Base-by-base conservation (phyloP, 2,329 filamentous ascomycete genomes). In the Aspergillus awamori region DNA sequence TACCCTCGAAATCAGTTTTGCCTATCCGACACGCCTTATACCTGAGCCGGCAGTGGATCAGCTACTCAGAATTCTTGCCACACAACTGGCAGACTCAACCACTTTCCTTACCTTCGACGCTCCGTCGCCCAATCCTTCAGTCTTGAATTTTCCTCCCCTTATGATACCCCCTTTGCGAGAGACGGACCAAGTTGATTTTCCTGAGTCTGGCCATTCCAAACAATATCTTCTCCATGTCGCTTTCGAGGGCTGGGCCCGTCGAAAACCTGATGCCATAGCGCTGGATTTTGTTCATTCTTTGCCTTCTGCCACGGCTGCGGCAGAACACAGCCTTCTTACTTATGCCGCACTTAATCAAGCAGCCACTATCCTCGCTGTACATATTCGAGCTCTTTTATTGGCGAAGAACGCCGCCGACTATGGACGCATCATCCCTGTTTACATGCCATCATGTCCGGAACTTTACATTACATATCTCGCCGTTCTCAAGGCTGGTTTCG, bases 401-500 rank as follows among this genome's bases (percentile, higher is more conserved):
- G 30, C 13, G 8, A 36, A 41, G 10, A 39, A 45, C 13, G 30
- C 26, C 4, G 8, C 47, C 4, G 59, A 61, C 10, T 22, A 59
- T 51, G 59, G 62, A n/a, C 63, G 60, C 8, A 68, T 73, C 30
- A 67, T 73, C 53, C 70, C 70, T 11, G 69, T 73, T 30, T 65
- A 71, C 49, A 71, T 73, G 68, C 51, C 69, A 36, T 71, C 70
- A n/a, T 72, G 69, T 7, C 74, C 75, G 0, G 76, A 77, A 62
- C 69, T 79, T 3, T 79, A 78, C 58, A 69, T 76, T 24, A 70
- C 73, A 13, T 78, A 77, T 53, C 69, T 78, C 7, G 76, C 66
- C 20, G 63, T 70, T 60, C 64, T 78, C 13, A 78, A 78, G 59
- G 71, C 75, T 13, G 76, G 75, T 22, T 61, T 69, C 36, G 73